A percentile compares a stretch with the other conserved stretches of the same genome.
Conservation (phyloP, 1,284 basidiomycete genomes). For the Rhodotorula sp. region DNA sequence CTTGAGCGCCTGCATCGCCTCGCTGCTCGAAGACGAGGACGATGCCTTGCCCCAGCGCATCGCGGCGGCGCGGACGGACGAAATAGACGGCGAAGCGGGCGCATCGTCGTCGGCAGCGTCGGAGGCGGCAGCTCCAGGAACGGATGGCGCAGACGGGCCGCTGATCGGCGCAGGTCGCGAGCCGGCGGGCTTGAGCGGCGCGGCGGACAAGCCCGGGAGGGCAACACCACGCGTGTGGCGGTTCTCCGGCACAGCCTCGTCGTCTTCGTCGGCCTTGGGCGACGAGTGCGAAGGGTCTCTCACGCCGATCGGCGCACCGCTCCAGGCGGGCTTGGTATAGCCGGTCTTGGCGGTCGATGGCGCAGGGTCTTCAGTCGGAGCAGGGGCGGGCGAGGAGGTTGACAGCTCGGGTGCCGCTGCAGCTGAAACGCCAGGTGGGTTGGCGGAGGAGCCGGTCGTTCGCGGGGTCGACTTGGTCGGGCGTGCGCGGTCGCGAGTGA, state of each 20-base stretch:
- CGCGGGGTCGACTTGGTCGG: constrained; percentile 22
- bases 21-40: constrained; percentile 11
- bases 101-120: neutral
- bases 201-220: constrained; percentile 29
- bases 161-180: neutral
- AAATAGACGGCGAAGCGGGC: constrained; percentile 5
- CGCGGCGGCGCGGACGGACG: constrained; percentile 12
- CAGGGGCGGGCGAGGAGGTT: neutral
- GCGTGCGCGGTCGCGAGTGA: constrained; percentile 4
- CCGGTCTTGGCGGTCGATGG: neutral
- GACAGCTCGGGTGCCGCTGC: neutral
- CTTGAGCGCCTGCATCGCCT: constrained; percentile 25
- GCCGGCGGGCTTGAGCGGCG: neutral
- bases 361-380: neutral
- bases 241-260: neutral
- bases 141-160: neutral
- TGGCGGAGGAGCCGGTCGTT: neutral
- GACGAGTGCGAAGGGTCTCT: neutral
- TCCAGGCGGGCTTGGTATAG: constrained; percentile 26
- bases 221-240: constrained; percentile 31
- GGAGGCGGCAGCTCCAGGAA: too few relatives aligned
- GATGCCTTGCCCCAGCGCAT: constrained; percentile 18
- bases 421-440: neutral
- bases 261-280: neutral
- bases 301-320: constrained; percentile 18